phyloP scores from a whole-genome alignment of 441 rosid genomes.

The Heliophila coronopifolia region DNA sequence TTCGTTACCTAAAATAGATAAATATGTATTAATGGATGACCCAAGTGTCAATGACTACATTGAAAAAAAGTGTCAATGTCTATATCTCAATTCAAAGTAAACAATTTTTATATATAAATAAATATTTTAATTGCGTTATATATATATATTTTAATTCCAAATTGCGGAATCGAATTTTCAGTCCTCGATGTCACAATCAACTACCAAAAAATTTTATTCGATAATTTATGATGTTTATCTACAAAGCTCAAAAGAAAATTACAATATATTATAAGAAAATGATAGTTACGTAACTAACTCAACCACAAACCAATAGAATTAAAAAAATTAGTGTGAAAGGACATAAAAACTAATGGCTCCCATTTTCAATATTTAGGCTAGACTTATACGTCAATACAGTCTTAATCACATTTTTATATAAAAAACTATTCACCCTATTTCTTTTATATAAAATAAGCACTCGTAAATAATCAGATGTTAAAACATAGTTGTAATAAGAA shows the following conservation, averaged over 20 bases:
- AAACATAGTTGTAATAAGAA: too few species aligned
- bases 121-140: too few species aligned
- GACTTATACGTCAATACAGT: constrained; percentile 4
- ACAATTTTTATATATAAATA: too few species aligned
- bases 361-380: constrained; percentile 15
- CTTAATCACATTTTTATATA: neutral
- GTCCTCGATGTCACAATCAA: constrained; percentile 10
- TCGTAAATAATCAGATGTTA: neutral
- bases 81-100: neutral
- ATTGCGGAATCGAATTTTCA: neutral
- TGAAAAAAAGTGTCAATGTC: constrained; percentile 2
- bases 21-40: neutral
- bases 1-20: constrained; percentile 5
- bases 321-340: neutral
- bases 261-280: neutral
- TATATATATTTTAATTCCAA: neutral
- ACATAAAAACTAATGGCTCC: neutral
- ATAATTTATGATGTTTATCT: constrained; percentile 21
- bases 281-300: constrained; percentile 28
- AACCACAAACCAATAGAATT: constrained; percentile 4
- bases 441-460: too few species aligned
- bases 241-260: neutral
- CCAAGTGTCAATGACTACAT: too few species aligned
- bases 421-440: too few species aligned
- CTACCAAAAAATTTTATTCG: constrained; percentile 12